Evolutionary conservation across 805 yeast genomes (phyloP).

Genomic region (Pichia cephalocereana): DNA sequence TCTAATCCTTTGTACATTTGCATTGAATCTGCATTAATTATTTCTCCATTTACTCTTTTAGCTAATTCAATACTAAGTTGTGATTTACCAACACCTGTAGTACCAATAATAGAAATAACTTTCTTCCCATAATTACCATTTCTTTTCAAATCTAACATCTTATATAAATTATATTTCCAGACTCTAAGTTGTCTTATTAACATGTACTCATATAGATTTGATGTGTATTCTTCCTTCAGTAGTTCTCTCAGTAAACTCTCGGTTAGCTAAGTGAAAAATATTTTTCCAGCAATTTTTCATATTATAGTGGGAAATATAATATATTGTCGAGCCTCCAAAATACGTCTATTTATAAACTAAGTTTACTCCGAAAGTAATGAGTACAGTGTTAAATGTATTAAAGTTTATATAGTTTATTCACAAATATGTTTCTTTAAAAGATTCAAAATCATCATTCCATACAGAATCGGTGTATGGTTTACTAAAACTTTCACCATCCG

Average conservation of each 20-base stretch:
- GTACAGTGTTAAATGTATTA: too few relatives aligned
- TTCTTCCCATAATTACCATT: neutral
- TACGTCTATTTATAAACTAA: too few relatives aligned
- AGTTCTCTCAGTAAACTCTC: too few relatives aligned
- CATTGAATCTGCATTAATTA: constrained; percentile 96
- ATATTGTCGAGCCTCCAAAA: too few relatives aligned
- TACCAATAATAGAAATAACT: constrained; percentile 44
- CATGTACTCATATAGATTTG: neutral
- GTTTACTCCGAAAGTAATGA: too few relatives aligned
- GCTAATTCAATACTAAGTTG: constrained; percentile 79
- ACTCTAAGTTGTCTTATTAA: neutral
- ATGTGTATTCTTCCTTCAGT: too few relatives aligned
- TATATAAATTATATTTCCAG: neutral
- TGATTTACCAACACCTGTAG: constrained; percentile 96
- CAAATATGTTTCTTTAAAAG: constrained; percentile 19
- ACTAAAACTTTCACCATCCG: constrained; percentile 28
- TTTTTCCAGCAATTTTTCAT: too few relatives aligned
- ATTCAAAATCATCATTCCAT: constrained; percentile 44
- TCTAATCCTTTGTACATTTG: constrained; percentile 75
- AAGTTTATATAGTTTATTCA: neutral
- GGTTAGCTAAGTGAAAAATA: too few relatives aligned
- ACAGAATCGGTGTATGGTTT: constrained; percentile 39
- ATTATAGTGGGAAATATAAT: too few relatives aligned
- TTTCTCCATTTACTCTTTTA: constrained; percentile 67
- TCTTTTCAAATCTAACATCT: neutral